Percentiles rank a stretch among this genome's conserved stretches.
phyloP scores from a whole-genome alignment of 2,329 filamentous ascomycete species.

The Phyllachora maydis region DNA sequence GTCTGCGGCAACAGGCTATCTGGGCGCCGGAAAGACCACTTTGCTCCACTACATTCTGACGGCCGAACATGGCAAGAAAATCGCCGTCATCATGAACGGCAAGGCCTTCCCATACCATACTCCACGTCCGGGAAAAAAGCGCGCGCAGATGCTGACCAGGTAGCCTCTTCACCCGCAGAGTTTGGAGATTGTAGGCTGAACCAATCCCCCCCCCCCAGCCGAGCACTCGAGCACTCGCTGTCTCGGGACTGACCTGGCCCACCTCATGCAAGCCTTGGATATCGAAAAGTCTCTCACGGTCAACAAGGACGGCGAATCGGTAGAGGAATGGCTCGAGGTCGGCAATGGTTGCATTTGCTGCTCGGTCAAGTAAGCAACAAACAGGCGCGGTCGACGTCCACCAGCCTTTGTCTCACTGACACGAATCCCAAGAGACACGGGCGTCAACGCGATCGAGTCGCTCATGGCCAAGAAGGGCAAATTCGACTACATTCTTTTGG shows the following conservation, averaged over 20 bases:
- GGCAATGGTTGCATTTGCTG: slow-evolving; percentile 97
- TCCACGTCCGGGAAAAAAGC: too few species aligned
- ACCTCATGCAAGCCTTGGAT: slow-evolving; percentile 72
- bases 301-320: slow-evolving; percentile 61
- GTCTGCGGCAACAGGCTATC: slow-evolving; percentile 43
- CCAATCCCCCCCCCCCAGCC: too few species aligned
- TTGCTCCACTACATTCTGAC: slow-evolving; percentile 90
- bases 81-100: slow-evolving; percentile 94
- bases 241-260: too few species aligned
- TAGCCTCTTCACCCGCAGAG: too few species aligned
- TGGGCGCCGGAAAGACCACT: slow-evolving; percentile 91
- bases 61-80: slow-evolving; percentile 89
- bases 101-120: too few species aligned
- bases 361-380: slow-evolving; percentile 65
- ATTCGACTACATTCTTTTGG: slow-evolving; percentile 94
- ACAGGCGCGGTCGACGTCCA: too few species aligned
- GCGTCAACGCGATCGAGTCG: slow-evolving; percentile 86
- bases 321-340: slow-evolving; percentile 88
- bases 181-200: slow-evolving; percentile 9
- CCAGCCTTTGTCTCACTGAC: too few species aligned
- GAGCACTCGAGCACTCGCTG: too few species aligned
- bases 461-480: slow-evolving; percentile 84
- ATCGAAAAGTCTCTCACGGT: slow-evolving; percentile 93
- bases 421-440: slow-evolving; percentile 50
- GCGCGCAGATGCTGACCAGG: too few species aligned